Evolutionary conservation across 2,329 filamentous ascomycete species (phyloP), one percentile per base, ranked within the genome.

Genomic region (Graphilbum fragrans): DNA sequence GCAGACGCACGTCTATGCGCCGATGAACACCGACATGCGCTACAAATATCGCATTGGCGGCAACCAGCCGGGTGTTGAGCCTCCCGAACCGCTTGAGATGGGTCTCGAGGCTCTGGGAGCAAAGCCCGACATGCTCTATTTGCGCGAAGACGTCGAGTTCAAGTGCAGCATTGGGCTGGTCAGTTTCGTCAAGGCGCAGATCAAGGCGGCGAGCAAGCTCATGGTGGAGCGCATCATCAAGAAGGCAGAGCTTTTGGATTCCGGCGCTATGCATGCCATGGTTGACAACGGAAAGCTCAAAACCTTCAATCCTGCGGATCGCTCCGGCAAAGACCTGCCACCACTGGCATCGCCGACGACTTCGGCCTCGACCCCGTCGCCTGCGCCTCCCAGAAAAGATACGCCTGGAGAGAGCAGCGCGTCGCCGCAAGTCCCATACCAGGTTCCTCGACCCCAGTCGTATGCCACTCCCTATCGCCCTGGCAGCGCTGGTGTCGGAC

Each of bases 111-210:
- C 55, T 25, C 66, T 82, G 0, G 75, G 76, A 35, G 74, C 69
- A 0, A 80, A 80, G 1, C 60, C 65, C 20, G 76, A 82, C 44
- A 80, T 80, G 0, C 58, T 84, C 3, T 84, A 83, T 51, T 61
- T 84, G 44, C 69, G 77, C 43, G 78, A 82, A 51, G 80, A 84
- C 47, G 79, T 83, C 33, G 78, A 83, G 55, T 78, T 84, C 58
- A 72, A 70, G 51, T 80, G 77, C 64, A 83, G 82, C 53, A 62
- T 83, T 41, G 69, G 77, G 45, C 67, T 82, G 58, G 67, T 78
- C 44, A 54, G 65, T 37, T 81, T 82, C 44, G 78, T 83, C 49
- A 82, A 80, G 63, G 67, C 72, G 44, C 75, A 82, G 55, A 69
- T 73, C 52, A 80, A 80, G 59, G 67, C 74, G 9, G 75, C 80